A percentile compares a stretch with the other conserved stretches of the same genome.
These are phyloP conservation scores for Spizellomyces sp. DNA, from an alignment of 192 early-diverging fungal species.

Conservation along the genomic window DNA sequence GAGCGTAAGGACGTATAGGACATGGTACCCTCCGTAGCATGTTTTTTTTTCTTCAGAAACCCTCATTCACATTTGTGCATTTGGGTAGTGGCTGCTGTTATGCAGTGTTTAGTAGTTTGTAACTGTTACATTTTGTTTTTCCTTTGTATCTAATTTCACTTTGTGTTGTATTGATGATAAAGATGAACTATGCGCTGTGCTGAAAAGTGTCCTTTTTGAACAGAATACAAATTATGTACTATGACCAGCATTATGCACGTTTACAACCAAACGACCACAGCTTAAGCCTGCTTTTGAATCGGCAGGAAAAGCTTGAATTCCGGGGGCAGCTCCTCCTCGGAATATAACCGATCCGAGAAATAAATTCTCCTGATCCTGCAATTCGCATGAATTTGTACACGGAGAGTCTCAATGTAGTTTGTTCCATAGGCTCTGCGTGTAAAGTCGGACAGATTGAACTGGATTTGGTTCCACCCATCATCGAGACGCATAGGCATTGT, in stretches of 20 bases:
- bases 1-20: no score
- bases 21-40: no score
- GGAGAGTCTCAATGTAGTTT: conserved; percentile 80
- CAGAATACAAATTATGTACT: background rate
- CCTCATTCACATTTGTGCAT: no score
- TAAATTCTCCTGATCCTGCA: conserved; percentile 84
- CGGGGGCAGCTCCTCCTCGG: conserved; percentile 89
- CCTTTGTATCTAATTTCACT: no score
- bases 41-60: no score
- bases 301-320: conserved; percentile 92
- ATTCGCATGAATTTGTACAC: conserved; percentile 92
- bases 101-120: no score
- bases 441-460: conserved; percentile 86
- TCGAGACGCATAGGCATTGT: conserved; percentile 94
- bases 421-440: conserved; percentile 88
- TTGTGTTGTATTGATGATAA: no score
- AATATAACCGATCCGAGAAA: conserved; percentile 88
- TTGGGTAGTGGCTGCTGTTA: no score
- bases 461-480: conserved; percentile 95
- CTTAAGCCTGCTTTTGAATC: conserved; percentile 60
- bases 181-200: no score
- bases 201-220: no score
- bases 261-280: conserved; percentile 2
- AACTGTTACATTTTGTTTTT: no score
- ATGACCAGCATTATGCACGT: background rate